A percentile compares a stretch with the other conserved stretches of the same genome.
Evolutionary conservation across 2,329 filamentous ascomycete genomes (phyloP).

Genomic region (Colletotrichum orchidophilum): DNA sequence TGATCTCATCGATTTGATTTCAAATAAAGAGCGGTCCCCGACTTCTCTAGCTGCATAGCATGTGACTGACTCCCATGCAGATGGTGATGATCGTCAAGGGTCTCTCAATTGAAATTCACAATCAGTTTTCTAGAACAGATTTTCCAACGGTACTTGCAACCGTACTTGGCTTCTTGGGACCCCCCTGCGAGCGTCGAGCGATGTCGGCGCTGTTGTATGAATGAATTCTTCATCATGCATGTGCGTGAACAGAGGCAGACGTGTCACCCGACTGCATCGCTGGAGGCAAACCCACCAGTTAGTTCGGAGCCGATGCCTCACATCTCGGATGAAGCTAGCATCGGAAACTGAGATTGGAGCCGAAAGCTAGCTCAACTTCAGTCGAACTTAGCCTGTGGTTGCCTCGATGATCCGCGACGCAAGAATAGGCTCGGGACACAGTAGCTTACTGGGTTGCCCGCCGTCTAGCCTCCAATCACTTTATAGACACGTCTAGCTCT

Average conservation of each 20-base stretch:
- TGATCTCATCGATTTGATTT: neutral
- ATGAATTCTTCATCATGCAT: neutral
- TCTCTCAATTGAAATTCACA: neutral
- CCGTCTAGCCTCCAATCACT: too few species aligned
- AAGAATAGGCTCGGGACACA: too few species aligned
- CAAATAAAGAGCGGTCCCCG: too few species aligned
- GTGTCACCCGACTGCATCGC: neutral
- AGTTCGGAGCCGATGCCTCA: neutral
- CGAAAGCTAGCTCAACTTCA: neutral
- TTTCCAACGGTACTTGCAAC: too few species aligned
- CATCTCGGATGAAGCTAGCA: neutral
- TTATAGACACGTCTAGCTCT: too few species aligned
- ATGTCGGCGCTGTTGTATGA: neutral
- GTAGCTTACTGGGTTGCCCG: too few species aligned
- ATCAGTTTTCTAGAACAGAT: neutral
- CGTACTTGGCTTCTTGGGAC: neutral
- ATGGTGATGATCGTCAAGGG: neutral
- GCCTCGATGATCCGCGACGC: too few species aligned
- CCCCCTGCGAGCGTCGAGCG: neutral
- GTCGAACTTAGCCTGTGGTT: neutral
- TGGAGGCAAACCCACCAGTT: neutral
- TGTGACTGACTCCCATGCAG: neutral
- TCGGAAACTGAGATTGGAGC: neutral
- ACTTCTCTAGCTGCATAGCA: neutral
- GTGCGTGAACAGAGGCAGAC: neutral